Evolutionary conservation across 2,329 filamentous ascomycete genomes (phyloP).

Genomic region (Sarocladium oryzae): DNA sequence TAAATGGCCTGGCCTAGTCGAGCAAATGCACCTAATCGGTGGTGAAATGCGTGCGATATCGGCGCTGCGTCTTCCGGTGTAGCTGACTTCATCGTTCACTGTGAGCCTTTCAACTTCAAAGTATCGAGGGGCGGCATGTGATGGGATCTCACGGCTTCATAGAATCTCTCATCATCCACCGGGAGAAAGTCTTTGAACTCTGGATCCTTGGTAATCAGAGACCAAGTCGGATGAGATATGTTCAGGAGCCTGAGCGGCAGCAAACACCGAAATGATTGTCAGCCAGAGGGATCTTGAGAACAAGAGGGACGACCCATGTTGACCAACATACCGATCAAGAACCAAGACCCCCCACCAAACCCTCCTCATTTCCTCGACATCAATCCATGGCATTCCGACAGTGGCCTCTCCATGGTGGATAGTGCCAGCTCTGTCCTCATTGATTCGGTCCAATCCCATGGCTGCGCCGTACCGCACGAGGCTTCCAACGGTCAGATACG

Average conservation of each 20-base stretch:
- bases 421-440: not conserved
- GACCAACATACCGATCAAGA: slow-evolving; percentile 9
- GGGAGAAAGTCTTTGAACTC: slow-evolving; percentile 11
- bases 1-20: slow-evolving; percentile 9
- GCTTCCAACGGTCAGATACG: slow-evolving; percentile 13
- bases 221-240: not conserved
- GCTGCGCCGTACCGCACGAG: slow-evolving; percentile 13
- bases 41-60: slow-evolving; percentile 7
- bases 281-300: too few species aligned
- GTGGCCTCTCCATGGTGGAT: not conserved
- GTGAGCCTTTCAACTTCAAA: too few species aligned
- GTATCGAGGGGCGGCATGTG: too few species aligned
- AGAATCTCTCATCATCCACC: slow-evolving; percentile 9
- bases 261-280: too few species aligned
- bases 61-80: slow-evolving; percentile 4
- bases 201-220: slow-evolving; percentile 8
- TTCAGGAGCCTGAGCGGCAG: not conserved
- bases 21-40: slow-evolving; percentile 8
- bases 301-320: not conserved
- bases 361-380: slow-evolving; percentile 14
- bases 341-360: slow-evolving; percentile 14
- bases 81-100: not conserved
- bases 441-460: slow-evolving; percentile 12
- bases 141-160: slow-evolving; percentile 7
- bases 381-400: slow-evolving; percentile 10